Evolutionary conservation across 2,329 filamentous ascomycete species (phyloP).

Genomic region (Aspergillus pseudoglaucus): DNA sequence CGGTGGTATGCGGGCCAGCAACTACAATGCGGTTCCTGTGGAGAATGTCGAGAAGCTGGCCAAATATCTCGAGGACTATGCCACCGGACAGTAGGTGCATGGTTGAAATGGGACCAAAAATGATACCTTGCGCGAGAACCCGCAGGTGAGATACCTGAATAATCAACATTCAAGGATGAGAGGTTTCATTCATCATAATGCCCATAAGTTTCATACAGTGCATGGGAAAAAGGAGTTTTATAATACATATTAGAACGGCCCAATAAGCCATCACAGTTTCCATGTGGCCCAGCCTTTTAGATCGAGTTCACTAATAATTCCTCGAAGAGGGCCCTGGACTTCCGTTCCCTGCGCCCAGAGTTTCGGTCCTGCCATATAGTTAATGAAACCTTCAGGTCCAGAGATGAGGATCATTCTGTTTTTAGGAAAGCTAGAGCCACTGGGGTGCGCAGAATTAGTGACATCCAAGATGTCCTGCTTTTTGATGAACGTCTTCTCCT

Average conservation of each 20-base stretch:
- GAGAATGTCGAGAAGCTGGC: slow-evolving; percentile 38
- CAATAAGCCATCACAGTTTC: slow-evolving; percentile 44
- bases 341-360: slow-evolving; percentile 66
- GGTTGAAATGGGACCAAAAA: not conserved
- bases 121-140: not conserved
- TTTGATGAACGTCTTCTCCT: slow-evolving; percentile 64
- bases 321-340: slow-evolving; percentile 66
- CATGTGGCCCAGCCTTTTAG: slow-evolving; percentile 52
- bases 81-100: slow-evolving; percentile 16
- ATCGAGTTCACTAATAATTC: slow-evolving; percentile 58
- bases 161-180: not conserved
- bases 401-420: slow-evolving; percentile 67
- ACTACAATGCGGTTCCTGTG: slow-evolving; percentile 75
- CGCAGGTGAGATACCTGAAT: not conserved
- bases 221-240: not conserved
- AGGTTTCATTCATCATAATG: slow-evolving; percentile 3
- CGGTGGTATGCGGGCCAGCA: slow-evolving; percentile 77
- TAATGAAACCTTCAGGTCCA: slow-evolving; percentile 84
- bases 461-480: slow-evolving; percentile 42
- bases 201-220: slow-evolving; percentile 1
- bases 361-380: slow-evolving; percentile 72
- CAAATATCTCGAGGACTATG: slow-evolving; percentile 49
- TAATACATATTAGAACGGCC: not conserved
- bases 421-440: slow-evolving; percentile 17
- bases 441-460: slow-evolving; percentile 17